Conservation (phyloP, 2,329 filamentous ascomycete species). For the Colletotrichum sublineola region DNA sequence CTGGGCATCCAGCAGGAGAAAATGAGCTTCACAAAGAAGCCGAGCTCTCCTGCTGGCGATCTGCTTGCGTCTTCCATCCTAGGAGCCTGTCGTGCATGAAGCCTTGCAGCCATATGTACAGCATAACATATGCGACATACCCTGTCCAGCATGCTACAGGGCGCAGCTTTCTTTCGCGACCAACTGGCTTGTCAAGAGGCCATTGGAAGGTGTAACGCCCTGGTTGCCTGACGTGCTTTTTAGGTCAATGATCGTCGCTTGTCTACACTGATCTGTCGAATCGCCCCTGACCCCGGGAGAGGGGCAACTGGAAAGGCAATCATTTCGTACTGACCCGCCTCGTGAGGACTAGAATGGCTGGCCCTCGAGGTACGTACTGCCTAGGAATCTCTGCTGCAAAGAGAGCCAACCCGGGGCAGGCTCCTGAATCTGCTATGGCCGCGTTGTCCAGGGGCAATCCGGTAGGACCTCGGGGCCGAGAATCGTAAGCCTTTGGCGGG, state of each 20-base stretch:
- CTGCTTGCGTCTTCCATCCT: not conserved
- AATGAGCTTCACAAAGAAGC: not conserved
- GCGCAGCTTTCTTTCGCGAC: constrained; percentile 10
- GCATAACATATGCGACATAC: not conserved
- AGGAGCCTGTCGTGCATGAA: constrained; percentile 7
- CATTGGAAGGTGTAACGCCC: not conserved
- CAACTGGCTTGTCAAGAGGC: not conserved
- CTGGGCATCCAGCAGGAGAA: not conserved
- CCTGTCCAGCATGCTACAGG: constrained; percentile 9
- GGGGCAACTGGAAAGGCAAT: constrained; percentile 1
- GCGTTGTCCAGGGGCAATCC: not conserved
- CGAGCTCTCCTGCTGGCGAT: not conserved
- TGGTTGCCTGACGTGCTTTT: not conserved
- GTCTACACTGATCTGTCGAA: not conserved
- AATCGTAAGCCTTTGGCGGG: not conserved
- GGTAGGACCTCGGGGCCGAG: not conserved
- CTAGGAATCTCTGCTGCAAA: not conserved
- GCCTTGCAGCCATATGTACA: constrained; percentile 6
- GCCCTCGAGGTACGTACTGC: not conserved
- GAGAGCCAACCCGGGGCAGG: not conserved
- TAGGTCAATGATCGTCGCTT: not conserved
- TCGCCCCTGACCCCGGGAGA: not conserved
- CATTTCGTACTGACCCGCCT: not conserved
- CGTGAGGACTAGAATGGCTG: not conserved
- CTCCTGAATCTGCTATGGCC: not conserved